Percentiles rank a stretch among this genome's conserved stretches.
phyloP scores from a whole-genome alignment of 805 yeast genomes.

The Blastobotrys attinorum region DNA sequence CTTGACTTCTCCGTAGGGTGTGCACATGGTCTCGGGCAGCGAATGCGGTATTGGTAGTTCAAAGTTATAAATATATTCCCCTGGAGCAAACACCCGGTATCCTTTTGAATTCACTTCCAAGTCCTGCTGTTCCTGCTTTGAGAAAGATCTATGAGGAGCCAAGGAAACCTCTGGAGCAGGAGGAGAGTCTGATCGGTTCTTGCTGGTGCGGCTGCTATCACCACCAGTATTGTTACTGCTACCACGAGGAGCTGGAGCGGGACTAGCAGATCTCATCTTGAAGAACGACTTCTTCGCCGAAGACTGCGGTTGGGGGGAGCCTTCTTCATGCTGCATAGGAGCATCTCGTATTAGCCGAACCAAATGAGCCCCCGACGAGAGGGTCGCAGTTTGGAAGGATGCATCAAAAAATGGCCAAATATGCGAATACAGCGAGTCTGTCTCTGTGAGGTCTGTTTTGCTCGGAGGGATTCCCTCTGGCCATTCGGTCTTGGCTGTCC shows the following conservation, averaged over 20 bases:
- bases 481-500: constrained; percentile 78
- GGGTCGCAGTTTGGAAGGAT: constrained; percentile 31
- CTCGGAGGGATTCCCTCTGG: constrained; percentile 97
- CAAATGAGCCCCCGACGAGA: constrained; percentile 38
- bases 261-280: background rate
- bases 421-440: constrained; percentile 60
- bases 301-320: constrained; percentile 13
- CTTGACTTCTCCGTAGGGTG: constrained; percentile 72
- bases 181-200: too few relatives aligned
- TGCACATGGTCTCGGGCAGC: constrained; percentile 69
- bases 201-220: too few relatives aligned
- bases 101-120: constrained; percentile 24
- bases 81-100: constrained; percentile 58
- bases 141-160: constrained; percentile 22
- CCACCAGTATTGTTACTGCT: background rate
- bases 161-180: constrained; percentile 15
- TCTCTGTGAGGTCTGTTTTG: constrained; percentile 56
- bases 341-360: constrained; percentile 17
- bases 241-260: background rate
- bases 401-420: constrained; percentile 81
- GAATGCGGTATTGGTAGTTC: constrained; percentile 81
- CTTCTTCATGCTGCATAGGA: constrained; percentile 22
- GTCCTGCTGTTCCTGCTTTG: constrained; percentile 21
- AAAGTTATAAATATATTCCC: constrained; percentile 87
- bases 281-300: background rate